Conservation (phyloP, 495 filamentous ascomycete species). For the Thermothielavioides terrestris region DNA sequence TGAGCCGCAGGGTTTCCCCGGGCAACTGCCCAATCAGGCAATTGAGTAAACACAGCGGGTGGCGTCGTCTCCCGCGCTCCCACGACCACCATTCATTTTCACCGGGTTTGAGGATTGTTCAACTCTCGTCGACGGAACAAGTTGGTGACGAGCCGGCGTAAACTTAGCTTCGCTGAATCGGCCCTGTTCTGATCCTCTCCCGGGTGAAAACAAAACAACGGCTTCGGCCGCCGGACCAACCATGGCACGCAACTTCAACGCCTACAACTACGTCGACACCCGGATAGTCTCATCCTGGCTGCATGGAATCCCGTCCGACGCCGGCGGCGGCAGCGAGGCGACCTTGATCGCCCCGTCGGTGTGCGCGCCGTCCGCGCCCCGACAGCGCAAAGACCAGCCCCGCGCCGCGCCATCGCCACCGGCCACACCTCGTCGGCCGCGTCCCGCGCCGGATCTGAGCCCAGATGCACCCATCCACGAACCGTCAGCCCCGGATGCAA, state of each 20-base stretch:
- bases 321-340: background rate
- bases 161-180: too few relatives aligned
- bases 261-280: background rate
- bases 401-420: background rate
- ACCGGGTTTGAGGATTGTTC: too few relatives aligned
- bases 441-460: too few relatives aligned
- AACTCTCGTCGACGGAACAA: too few relatives aligned
- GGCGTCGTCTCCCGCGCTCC: too few relatives aligned
- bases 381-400: background rate
- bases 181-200: too few relatives aligned
- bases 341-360: background rate
- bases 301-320: slow-evolving; percentile 5
- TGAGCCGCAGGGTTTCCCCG: background rate
- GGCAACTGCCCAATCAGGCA: slow-evolving; percentile 5
- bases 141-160: too few relatives aligned
- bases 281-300: slow-evolving; percentile 6
- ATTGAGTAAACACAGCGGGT: background rate
- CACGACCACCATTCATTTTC: too few relatives aligned
- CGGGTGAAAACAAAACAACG: too few relatives aligned
- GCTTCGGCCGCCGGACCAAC: background rate
- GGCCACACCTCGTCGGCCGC: background rate
- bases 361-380: background rate
- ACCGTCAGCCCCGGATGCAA: background rate
- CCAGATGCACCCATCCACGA: background rate
- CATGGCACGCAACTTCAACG: background rate